Conservation (phyloP, 208 protist genomes). For the Novymonas esmeraldas region DNA sequence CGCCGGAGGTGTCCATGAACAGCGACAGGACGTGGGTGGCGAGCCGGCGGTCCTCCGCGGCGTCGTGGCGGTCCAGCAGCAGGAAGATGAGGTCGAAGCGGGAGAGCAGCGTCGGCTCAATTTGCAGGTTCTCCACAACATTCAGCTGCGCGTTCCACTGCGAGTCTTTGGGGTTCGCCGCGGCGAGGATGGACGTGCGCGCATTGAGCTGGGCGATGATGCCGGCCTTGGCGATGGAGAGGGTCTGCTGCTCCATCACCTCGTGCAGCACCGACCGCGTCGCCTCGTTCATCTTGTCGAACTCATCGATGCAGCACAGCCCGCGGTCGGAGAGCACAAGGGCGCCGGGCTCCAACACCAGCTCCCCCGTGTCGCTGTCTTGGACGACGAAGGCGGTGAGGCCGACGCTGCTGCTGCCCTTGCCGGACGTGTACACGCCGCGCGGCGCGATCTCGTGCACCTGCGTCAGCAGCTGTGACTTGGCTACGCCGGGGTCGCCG, state of each 20-base stretch:
- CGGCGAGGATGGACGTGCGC: slow-evolving; percentile 98
- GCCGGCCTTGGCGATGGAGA: slow-evolving; percentile 99
- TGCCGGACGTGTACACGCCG: slow-evolving; percentile 99
- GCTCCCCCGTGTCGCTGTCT: slow-evolving; percentile 97
- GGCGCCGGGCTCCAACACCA: slow-evolving; percentile 98
- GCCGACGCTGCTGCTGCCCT: slow-evolving; percentile 98
- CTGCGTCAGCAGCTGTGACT: slow-evolving; percentile 99
- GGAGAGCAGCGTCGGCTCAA: slow-evolving; percentile 99
- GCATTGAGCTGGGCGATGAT: slow-evolving; percentile 99
- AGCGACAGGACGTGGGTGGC: slow-evolving; percentile 97
- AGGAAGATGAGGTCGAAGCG: slow-evolving; percentile 99
- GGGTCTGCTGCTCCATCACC: slow-evolving; percentile 99
- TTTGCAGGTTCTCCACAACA: slow-evolving; percentile 98
- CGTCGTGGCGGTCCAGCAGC: slow-evolving; percentile 96
- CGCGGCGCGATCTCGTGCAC: slow-evolving; percentile 98
- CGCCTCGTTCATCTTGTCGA: slow-evolving; percentile 99
- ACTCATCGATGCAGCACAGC: slow-evolving; percentile 99
- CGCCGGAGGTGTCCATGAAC: slow-evolving; percentile 86
- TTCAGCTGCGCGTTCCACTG: slow-evolving; percentile 97
- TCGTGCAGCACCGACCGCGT: slow-evolving; percentile 99
- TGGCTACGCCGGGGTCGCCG: slow-evolving; percentile 99
- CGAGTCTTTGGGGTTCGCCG: slow-evolving; percentile 99
- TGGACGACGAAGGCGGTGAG: slow-evolving; percentile 98
- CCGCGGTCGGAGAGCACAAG: slow-evolving; percentile 98
- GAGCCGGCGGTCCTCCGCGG: slow-evolving; percentile 91